Conservation (phyloP, 2,329 filamentous ascomycete species). For the Botryosphaeria dothidea region DNA sequence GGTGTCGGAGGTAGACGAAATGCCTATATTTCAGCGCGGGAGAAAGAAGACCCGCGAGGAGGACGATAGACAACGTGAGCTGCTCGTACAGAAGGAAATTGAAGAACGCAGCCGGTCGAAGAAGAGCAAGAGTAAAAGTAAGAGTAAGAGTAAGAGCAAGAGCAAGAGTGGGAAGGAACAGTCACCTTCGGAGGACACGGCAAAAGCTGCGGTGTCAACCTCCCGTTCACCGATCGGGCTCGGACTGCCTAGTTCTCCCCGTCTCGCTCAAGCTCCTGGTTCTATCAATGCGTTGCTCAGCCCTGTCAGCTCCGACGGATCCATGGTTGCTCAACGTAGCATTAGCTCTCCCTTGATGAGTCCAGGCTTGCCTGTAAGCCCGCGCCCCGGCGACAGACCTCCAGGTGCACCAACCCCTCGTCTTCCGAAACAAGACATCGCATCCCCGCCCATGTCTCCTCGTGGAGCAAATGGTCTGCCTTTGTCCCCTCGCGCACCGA, state of each 20-base stretch:
- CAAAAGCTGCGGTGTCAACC: background rate
- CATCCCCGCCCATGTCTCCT: constrained; percentile 70
- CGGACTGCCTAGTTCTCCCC: constrained; percentile 39
- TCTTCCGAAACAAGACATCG: constrained; percentile 55
- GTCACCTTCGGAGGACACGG: constrained; percentile 23
- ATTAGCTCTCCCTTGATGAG: constrained; percentile 54
- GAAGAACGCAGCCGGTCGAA: constrained; percentile 73
- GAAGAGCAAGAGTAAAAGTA: constrained; percentile 59
- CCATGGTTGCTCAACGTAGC: constrained; percentile 40
- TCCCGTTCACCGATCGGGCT: constrained; percentile 1
- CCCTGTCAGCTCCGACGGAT: constrained; percentile 41
- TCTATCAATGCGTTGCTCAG: constrained; percentile 53
- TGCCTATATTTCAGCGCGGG: constrained; percentile 63
- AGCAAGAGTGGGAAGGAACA: constrained; percentile 27
- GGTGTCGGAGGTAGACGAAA: constrained; percentile 63
- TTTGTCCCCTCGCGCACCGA: constrained; percentile 71
- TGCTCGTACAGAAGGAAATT: constrained; percentile 65
- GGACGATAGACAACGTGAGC: constrained; percentile 77
- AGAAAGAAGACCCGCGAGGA: constrained; percentile 83
- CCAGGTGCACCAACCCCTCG: constrained; percentile 61
- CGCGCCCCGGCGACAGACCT: constrained; percentile 61
- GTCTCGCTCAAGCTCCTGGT: constrained; percentile 34
- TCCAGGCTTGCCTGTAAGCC: constrained; percentile 65
- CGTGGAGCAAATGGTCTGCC: constrained; percentile 50
- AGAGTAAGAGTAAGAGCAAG: constrained; percentile 44